Percentiles rank a stretch among this genome's conserved stretches.
These are phyloP conservation scores for Boletus subcaerulescens DNA, from an alignment of 768 basidiomycete species.

Conservation along the genomic window DNA sequence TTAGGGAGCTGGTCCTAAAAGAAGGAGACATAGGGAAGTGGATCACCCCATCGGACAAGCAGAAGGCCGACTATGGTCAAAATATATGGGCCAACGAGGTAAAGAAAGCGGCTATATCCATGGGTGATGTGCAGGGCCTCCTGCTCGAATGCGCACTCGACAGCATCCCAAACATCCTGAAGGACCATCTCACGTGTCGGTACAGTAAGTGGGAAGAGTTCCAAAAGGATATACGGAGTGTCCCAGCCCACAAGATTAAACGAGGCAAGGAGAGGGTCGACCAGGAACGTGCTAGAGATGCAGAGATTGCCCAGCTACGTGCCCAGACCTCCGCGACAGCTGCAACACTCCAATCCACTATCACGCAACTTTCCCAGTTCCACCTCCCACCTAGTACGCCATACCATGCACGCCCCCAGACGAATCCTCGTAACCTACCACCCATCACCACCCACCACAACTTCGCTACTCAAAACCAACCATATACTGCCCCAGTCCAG, in stretches of 20 bases:
- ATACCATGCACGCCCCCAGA: too few relatives aligned
- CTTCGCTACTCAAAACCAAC: too few relatives aligned
- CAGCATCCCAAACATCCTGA: not conserved
- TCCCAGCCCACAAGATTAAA: not conserved
- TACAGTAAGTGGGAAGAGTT: not conserved
- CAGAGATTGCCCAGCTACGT: too few relatives aligned
- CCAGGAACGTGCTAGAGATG: too few relatives aligned
- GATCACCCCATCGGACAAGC: not conserved
- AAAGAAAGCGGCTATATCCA: not conserved
- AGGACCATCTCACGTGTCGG: not conserved
- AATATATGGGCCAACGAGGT: not conserved
- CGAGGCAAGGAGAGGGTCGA: too few relatives aligned
- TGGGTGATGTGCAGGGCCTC: not conserved
- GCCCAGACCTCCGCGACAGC: too few relatives aligned
- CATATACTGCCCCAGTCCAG: too few relatives aligned
- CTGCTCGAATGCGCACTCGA: not conserved
- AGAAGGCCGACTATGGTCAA: not conserved
- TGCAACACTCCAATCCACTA: too few relatives aligned
- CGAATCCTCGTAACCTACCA: too few relatives aligned
- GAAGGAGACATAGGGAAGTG: not conserved
- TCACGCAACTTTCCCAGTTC: too few relatives aligned
- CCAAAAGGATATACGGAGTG: not conserved
- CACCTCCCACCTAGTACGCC: too few relatives aligned
- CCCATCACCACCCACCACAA: too few relatives aligned
- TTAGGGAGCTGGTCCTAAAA: not conserved